Conservation (phyloP, 192 early-diverging fungal species). For the Backusella australiensis region DNA sequence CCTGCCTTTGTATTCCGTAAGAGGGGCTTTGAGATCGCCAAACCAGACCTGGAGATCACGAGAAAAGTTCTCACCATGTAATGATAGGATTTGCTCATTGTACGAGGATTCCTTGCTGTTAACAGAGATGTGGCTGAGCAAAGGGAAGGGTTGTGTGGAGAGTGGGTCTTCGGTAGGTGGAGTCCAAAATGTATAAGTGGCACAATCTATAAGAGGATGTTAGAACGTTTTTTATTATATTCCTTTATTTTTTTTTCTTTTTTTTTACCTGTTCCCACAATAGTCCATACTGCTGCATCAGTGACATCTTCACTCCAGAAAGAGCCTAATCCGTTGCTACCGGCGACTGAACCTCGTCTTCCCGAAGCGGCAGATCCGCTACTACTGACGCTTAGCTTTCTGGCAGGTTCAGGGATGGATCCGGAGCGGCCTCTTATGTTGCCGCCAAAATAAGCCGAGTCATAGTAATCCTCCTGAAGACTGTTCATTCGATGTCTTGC, state of each 20-base stretch:
- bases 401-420: conserved; percentile 6
- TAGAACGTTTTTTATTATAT: not conserved
- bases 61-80: conserved; percentile 69
- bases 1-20: conserved; percentile 46
- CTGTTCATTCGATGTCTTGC: conserved; percentile 50
- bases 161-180: not conserved
- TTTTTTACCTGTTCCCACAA: conserved; percentile 75
- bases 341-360: not conserved
- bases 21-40: conserved; percentile 56
- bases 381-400: conserved; percentile 25
- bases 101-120: conserved; percentile 7
- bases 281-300: conserved; percentile 90
- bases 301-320: conserved; percentile 79
- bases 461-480: conserved; percentile 36
- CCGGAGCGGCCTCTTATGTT: not conserved
- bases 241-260: too few species aligned
- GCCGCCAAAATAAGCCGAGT: not conserved
- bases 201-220: conserved; percentile 35
- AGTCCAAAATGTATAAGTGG: conserved; percentile 43
- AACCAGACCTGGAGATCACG: conserved; percentile 73
- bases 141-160: conserved; percentile 30
- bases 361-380: not conserved
- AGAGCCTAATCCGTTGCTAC: conserved; percentile 35
- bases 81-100: conserved; percentile 38
- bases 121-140: conserved; percentile 37